phyloP scores from a whole-genome alignment of 2,329 filamentous ascomycete species.

The Trichoderma atroviride region DNA sequence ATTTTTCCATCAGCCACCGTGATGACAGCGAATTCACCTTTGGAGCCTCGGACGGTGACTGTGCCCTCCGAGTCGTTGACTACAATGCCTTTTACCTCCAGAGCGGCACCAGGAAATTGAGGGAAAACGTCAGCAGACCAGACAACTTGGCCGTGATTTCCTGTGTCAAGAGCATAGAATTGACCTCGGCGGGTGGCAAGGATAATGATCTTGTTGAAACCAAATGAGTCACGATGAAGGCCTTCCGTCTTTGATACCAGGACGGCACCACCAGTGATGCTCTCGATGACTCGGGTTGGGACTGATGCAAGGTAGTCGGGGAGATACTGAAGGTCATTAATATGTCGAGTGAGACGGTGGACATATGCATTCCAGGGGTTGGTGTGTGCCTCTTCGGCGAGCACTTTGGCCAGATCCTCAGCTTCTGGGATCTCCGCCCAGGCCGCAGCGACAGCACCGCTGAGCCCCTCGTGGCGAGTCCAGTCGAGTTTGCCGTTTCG shows the following conservation, averaged over 20 bases:
- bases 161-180: conserved; percentile 78
- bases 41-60: conserved; percentile 60
- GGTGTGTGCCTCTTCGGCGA: conserved; percentile 84
- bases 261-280: conserved; percentile 61
- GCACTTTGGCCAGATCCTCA: conserved; percentile 74
- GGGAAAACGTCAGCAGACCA: conserved; percentile 73
- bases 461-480: conserved; percentile 79
- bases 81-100: conserved; percentile 70
- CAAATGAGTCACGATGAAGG: conserved; percentile 74
- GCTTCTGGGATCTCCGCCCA: conserved; percentile 77
- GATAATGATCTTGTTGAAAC: conserved; percentile 83
- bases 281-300: conserved; percentile 68
- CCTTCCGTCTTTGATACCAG: conserved; percentile 44
- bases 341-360: conserved; percentile 81
- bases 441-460: conserved; percentile 75
- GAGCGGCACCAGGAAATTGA: conserved; percentile 52
- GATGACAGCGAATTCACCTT: conserved; percentile 64
- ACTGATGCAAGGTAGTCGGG: conserved; percentile 72
- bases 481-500: conserved; percentile 81
- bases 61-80: conserved; percentile 59
- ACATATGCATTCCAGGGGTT: conserved; percentile 81
- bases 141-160: conserved; percentile 69
- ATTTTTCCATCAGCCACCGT: conserved; percentile 56
- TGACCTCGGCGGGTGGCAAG: conserved; percentile 79
- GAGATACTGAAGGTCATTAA: conserved; percentile 74